phyloP scores from a whole-genome alignment of 108 stramenopile genomes.

The Cyclotella kingstonii region DNA sequence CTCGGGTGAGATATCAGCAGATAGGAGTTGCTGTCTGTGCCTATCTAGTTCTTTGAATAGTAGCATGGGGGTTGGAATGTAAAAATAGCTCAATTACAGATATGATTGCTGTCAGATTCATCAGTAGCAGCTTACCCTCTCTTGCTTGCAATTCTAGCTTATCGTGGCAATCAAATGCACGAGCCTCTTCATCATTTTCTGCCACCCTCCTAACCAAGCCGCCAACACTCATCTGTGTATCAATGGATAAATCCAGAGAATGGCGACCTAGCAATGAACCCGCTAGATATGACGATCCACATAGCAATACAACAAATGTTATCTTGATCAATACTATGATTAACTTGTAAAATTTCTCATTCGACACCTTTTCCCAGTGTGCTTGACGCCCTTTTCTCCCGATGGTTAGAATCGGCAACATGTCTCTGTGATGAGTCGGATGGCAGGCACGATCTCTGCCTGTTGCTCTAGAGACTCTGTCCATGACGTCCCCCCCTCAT shows the following conservation, averaged over 20 bases:
- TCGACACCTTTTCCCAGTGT: too few species aligned
- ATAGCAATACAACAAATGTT: conserved; percentile 30
- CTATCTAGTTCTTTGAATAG: conserved; percentile 4
- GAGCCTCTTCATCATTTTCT: not conserved
- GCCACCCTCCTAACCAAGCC: conserved; percentile 4
- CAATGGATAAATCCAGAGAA: conserved; percentile 17
- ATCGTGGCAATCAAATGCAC: conserved; percentile 19
- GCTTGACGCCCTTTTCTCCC: too few species aligned
- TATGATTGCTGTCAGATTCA: not conserved
- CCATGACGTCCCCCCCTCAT: too few species aligned
- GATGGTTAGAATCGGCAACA: too few species aligned
- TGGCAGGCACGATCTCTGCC: too few species aligned
- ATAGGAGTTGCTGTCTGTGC: not conserved
- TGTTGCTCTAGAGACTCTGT: too few species aligned
- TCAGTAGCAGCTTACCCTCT: conserved; percentile 13
- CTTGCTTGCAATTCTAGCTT: conserved; percentile 24
- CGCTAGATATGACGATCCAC: conserved; percentile 41
- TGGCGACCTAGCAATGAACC: conserved; percentile 34
- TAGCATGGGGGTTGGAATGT: not conserved
- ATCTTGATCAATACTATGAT: conserved; percentile 19
- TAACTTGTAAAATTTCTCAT: too few species aligned
- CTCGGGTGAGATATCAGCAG: not conserved
- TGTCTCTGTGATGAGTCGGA: too few species aligned
- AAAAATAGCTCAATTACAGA: not conserved
- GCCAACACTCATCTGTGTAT: conserved; percentile 17